phyloP scores from a whole-genome alignment of 2,329 filamentous ascomycete genomes.

The Sarocladium oryzae region DNA sequence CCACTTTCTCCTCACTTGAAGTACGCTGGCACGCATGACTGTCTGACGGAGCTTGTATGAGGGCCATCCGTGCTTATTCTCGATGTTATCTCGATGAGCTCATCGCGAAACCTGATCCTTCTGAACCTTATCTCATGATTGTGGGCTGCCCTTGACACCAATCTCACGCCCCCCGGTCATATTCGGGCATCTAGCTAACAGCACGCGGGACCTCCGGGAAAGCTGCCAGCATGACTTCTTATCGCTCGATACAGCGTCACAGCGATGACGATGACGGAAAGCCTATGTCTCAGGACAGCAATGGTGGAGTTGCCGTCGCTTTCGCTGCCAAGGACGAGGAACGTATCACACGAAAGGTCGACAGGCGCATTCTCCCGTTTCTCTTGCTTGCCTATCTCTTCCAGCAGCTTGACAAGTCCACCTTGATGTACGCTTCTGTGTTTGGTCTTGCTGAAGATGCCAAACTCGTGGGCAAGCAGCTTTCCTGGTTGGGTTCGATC shows the following conservation, averaged over 20 bases:
- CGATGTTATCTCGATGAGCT: neutral
- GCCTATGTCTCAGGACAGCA: neutral
- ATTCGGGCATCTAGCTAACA: neutral
- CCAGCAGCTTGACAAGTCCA: slow-evolving; percentile 57
- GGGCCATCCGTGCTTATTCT: neutral
- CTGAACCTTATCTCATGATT: too few species aligned
- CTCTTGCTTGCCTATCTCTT: slow-evolving; percentile 55
- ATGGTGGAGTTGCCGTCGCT: neutral
- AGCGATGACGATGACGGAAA: slow-evolving; percentile 5
- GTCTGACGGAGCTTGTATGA: neutral
- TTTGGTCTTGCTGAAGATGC: slow-evolving; percentile 57
- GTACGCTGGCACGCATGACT: neutral
- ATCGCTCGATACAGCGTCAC: neutral
- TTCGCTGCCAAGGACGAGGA: slow-evolving; percentile 6
- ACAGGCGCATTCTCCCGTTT: slow-evolving; percentile 1
- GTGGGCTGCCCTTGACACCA: too few species aligned
- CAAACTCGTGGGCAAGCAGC: slow-evolving; percentile 48
- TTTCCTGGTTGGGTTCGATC: slow-evolving; percentile 55
- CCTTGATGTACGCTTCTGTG: slow-evolving; percentile 54
- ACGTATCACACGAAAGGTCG: slow-evolving; percentile 5
- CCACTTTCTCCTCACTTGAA: neutral
- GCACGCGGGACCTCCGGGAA: neutral
- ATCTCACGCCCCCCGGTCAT: too few species aligned
- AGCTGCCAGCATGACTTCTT: neutral
- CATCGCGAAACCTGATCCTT: too few species aligned